Evolutionary conservation across 164 flowering plant species (phyloP).

Genomic region (Sextonia rubra): DNA sequence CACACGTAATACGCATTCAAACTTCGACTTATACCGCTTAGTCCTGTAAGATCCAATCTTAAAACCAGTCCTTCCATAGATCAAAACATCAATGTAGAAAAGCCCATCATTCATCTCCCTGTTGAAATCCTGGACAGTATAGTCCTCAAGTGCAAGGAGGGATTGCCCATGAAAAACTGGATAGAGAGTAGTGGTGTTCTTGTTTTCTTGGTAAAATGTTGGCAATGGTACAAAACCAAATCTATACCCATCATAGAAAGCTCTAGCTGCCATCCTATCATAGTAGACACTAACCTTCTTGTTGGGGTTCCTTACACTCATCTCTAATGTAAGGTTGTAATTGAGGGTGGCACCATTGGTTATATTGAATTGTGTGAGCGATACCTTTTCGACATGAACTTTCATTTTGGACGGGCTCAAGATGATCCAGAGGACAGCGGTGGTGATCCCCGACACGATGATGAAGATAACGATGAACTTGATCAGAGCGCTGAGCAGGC

Average conservation of each 20-base stretch:
- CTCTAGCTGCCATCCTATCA: slow-evolving; percentile 28
- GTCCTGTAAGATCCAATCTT: slow-evolving; percentile 27
- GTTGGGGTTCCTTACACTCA: slow-evolving; percentile 35
- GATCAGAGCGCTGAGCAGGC: slow-evolving; percentile 27
- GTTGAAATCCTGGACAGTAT: slow-evolving; percentile 4
- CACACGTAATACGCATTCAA: slow-evolving; percentile 26
- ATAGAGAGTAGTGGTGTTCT: slow-evolving; percentile 25
- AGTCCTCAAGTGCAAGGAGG: slow-evolving; percentile 1
- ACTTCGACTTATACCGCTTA: slow-evolving; percentile 13
- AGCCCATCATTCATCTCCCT: slow-evolving; percentile 20
- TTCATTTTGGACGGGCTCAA: slow-evolving; percentile 26
- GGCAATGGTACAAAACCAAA: slow-evolving; percentile 13
- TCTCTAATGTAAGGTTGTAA: slow-evolving; percentile 27
- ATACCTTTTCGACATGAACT: slow-evolving; percentile 29
- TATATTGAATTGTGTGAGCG: slow-evolving; percentile 26
- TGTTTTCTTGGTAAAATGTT: slow-evolving; percentile 33
- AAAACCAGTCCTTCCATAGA: slow-evolving; percentile 24
- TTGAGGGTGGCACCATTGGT: slow-evolving; percentile 15
- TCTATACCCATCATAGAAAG: slow-evolving; percentile 17
- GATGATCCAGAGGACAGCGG: slow-evolving; percentile 33
- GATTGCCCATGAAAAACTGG: slow-evolving; percentile 19
- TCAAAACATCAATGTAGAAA: slow-evolving; percentile 21
- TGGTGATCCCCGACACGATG: slow-evolving; percentile 22
- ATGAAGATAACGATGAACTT: slow-evolving; percentile 12
- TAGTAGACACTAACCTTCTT: slow-evolving; percentile 34